Evolutionary conservation across 1,139 yeast genomes (phyloP).

Genomic region (Pneumocystis murina): DNA sequence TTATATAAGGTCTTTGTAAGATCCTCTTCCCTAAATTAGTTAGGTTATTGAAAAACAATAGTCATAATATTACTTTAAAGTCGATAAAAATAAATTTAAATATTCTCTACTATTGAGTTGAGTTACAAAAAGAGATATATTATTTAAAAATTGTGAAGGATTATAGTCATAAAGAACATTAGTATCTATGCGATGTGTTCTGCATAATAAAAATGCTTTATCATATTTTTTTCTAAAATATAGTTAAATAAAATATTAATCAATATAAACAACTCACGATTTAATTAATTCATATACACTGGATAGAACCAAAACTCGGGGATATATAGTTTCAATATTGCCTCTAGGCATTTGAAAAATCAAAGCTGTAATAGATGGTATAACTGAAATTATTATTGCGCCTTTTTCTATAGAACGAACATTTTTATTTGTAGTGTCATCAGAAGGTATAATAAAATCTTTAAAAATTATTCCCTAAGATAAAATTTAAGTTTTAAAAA

Average conservation of each 20-base stretch:
- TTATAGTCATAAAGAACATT: conserved; percentile 81
- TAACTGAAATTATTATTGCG: conserved; percentile 58
- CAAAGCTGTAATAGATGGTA: conserved; percentile 73
- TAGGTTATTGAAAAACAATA: not conserved
- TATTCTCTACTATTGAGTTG: conserved; percentile 62
- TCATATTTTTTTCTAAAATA: conserved; percentile 34
- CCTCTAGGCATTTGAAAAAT: conserved; percentile 93
- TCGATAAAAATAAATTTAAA: conserved; percentile 73
- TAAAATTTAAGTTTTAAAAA: conserved; percentile 25
- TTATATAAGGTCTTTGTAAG: conserved; percentile 69
- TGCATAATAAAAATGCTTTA: conserved; percentile 65
- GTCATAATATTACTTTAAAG: conserved; percentile 33
- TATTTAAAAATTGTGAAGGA: conserved; percentile 49
- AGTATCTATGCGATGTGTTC: conserved; percentile 81
- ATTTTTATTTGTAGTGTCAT: conserved; percentile 47
- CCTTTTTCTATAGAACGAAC: conserved; percentile 84
- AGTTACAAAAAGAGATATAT: conserved; percentile 52
- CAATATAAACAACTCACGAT: not conserved
- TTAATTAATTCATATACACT: conserved; percentile 63
- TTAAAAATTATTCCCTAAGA: conserved; percentile 15
- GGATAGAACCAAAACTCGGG: conserved; percentile 78
- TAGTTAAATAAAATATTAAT: not conserved
- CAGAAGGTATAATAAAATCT: conserved; percentile 17
- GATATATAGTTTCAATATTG: conserved; percentile 82
- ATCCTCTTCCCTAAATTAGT: conserved; percentile 45